These are phyloP conservation scores for Penicillium silybi DNA, from an alignment of 495 filamentous ascomycete species.

Conservation along the genomic window DNA sequence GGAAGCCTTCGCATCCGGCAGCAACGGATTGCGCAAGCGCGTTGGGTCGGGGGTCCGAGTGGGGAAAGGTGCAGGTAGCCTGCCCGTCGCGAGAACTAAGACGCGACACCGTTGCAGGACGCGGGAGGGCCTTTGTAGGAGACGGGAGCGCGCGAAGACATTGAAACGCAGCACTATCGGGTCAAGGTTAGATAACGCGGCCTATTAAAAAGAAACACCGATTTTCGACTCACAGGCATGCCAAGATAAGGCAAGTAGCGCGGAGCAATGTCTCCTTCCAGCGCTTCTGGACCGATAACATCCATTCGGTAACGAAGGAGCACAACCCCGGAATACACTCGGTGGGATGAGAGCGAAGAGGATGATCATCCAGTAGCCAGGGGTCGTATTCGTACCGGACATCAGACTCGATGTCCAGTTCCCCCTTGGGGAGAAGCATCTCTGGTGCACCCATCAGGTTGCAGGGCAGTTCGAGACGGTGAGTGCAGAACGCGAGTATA, in stretches of 20 bases:
- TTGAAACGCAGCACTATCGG: constrained; percentile 16
- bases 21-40: constrained; percentile 15
- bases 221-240: constrained; percentile 28
- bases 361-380: constrained; percentile 39
- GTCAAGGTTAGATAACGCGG: neutral
- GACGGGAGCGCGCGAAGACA: constrained; percentile 8
- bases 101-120: neutral
- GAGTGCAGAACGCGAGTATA: neutral
- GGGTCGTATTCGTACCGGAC: constrained; percentile 28
- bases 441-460: neutral
- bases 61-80: constrained; percentile 18
- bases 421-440: neutral
- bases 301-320: constrained; percentile 14
- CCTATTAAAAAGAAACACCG: neutral
- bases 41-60: constrained; percentile 14
- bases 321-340: constrained; percentile 31
- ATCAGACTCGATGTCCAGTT: constrained; percentile 7
- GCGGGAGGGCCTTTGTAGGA: neutral
- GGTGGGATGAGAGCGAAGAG: constrained; percentile 36
- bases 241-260: constrained; percentile 25
- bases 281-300: constrained; percentile 2
- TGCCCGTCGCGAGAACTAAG: constrained; percentile 7
- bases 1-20: constrained; percentile 19
- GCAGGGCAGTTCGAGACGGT: neutral
- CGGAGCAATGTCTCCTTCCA: constrained; percentile 25